These are phyloP conservation scores for Stentor roeselii DNA, from an alignment of 73 alveolate species.

Conservation along the genomic window DNA sequence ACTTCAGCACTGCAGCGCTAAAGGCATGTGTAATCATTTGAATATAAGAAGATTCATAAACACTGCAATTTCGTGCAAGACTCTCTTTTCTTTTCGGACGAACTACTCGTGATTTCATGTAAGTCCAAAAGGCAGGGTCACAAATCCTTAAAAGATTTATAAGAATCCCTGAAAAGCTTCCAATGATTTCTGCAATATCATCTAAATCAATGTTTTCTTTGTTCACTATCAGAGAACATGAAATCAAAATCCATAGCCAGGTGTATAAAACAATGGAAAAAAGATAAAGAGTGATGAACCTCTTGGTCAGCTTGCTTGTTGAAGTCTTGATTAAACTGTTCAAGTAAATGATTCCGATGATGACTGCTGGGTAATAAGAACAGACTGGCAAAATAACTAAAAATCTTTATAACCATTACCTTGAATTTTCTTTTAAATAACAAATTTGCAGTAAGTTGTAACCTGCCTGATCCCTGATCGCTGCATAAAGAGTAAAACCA, in stretches of 20 bases:
- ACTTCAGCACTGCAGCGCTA: not conserved
- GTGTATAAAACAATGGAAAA: not conserved
- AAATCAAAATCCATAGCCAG: not conserved
- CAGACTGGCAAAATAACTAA: not conserved
- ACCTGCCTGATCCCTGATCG: not conserved
- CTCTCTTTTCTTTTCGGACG: not conserved
- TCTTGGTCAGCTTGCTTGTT: not conserved
- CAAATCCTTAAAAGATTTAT: not conserved
- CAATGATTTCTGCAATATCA: not conserved
- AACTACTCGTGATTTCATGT: not conserved
- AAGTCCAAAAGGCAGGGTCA: conserved; percentile 1
- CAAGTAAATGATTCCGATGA: not conserved
- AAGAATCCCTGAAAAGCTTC: not conserved
- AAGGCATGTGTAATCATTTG: not conserved
- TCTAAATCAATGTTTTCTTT: conserved; percentile 7
- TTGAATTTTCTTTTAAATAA: not conserved
- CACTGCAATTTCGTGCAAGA: not conserved
- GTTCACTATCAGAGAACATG: not conserved
- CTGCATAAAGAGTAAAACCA: not conserved
- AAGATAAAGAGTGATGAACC: not conserved
- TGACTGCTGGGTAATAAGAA: not conserved
- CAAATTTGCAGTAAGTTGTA: not conserved
- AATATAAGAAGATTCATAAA: conserved; percentile 19
- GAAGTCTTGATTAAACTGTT: not conserved
- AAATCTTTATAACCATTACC: not conserved